Evolutionary conservation across 2,329 filamentous ascomycete genomes (phyloP).

Genomic region (Pyrenophora seminiperda): DNA sequence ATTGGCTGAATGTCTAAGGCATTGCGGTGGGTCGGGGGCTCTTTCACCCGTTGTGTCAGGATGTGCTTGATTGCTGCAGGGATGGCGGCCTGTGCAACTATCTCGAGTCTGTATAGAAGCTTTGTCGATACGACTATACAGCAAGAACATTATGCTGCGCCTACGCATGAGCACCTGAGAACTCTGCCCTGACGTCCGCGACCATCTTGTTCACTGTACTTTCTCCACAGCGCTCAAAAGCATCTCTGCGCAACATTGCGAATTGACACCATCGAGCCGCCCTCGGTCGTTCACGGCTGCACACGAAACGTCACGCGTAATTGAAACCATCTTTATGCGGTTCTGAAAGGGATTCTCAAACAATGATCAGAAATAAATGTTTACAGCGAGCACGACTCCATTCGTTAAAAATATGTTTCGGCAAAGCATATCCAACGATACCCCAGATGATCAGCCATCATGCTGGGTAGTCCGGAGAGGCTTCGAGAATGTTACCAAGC

Average conservation of each 20-base stretch:
- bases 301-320: constrained; percentile 32
- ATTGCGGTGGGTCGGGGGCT: not conserved
- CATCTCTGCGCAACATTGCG: not conserved
- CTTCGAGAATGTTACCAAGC: constrained; percentile 19
- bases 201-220: too few relatives aligned
- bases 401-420: constrained; percentile 6
- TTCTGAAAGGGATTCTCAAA: constrained; percentile 26
- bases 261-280: not conserved
- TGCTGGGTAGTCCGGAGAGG: constrained; percentile 8
- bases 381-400: not conserved
- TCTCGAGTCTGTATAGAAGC: too few relatives aligned
- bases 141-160: too few relatives aligned
- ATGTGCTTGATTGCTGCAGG: constrained; percentile 7
- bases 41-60: constrained; percentile 8
- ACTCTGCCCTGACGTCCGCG: too few relatives aligned
- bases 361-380: constrained; percentile 13
- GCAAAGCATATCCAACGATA: constrained; percentile 19
- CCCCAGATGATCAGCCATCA: constrained; percentile 13
- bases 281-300: not conserved
- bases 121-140: too few relatives aligned
- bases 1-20: not conserved
- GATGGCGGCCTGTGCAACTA: not conserved
- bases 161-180: too few relatives aligned
- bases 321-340: constrained; percentile 24
- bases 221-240: too few relatives aligned